Percentiles rank a stretch among this genome's conserved stretches.
These are phyloP conservation scores for Camelina sativa DNA, from an alignment of 345 rosid species.

Conservation along the genomic window DNA sequence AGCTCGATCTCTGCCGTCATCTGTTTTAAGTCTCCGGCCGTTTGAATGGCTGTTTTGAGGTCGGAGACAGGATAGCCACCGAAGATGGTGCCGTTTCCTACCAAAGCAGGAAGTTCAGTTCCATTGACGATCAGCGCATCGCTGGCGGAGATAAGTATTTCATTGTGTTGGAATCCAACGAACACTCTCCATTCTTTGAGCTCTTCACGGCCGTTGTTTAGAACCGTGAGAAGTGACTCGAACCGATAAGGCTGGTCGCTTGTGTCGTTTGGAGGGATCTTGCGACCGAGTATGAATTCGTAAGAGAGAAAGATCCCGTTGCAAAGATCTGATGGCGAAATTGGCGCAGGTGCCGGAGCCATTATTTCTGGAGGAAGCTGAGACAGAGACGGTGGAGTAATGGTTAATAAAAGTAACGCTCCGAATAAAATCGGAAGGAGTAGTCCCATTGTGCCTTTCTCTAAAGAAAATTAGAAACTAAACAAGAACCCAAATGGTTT, in stretches of 20 bases:
- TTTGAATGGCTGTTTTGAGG: constrained; percentile 81
- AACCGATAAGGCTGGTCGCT: constrained; percentile 79
- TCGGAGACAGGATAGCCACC: constrained; percentile 78
- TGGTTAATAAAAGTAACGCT: constrained; percentile 25
- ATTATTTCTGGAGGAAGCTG: constrained; percentile 42
- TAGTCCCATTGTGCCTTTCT: constrained; percentile 14
- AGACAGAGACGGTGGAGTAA: constrained; percentile 48
- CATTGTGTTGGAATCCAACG: constrained; percentile 71
- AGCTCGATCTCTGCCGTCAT: constrained; percentile 65
- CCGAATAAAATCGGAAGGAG: constrained; percentile 32
- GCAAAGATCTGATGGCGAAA: constrained; percentile 63
- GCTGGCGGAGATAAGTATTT: constrained; percentile 70
- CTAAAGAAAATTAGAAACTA: not conserved
- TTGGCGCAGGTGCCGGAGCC: constrained; percentile 32
- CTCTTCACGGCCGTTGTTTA: constrained; percentile 75
- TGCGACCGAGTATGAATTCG: constrained; percentile 54
- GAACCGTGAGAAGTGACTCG: constrained; percentile 70
- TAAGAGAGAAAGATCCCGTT: constrained; percentile 81
- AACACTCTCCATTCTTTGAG: constrained; percentile 78
- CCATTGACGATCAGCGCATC: constrained; percentile 80
- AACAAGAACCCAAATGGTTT: constrained; percentile 5
- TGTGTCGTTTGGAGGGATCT: constrained; percentile 68
- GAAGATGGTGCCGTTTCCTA: constrained; percentile 82
- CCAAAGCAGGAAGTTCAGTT: constrained; percentile 64
- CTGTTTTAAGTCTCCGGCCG: constrained; percentile 87